Evolutionary conservation across 192 early-diverging fungal genomes (phyloP), one percentile per base, ranked within the genome.

Genomic region (Chytriomyces hyalinus): DNA sequence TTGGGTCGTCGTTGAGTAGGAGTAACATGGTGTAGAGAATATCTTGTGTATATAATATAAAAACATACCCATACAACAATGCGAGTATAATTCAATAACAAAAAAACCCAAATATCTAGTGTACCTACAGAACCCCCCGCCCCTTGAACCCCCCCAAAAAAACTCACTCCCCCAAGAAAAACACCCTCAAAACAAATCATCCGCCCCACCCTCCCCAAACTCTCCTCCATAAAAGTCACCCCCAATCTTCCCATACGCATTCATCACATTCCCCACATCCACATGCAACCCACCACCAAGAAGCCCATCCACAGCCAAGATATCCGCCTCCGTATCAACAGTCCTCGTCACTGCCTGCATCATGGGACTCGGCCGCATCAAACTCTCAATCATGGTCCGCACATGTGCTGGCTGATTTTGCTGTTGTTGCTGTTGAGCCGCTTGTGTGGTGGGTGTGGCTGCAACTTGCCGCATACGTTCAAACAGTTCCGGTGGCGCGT

Each of bases 331-430:
- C 22, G 15, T 20, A 57, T 10, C 49, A 8, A 17, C 17, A 6
- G 45, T 57, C 50, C 22, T 6, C 22, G 17, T 7, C 3, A 6
- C 49, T 7, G n/a, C 46, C 17, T 45, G 9, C 10, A n/a, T n/a
- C 50, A 70, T 70, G 17, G 49, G 49, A 49, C 68, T 67, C 46
- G 66, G 53, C 4, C 20, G 53, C 53, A 57, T 57, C 53, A 57
- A 57, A 3, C 13, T n/a, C 5, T 36, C 36, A 36, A 36, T 36
- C 36, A 36, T 36, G 36, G 36, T 36, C 36, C 36, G 36, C 36
- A 36, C 36, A 2, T 36, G 36, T 36, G 36, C 36, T 36, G 36
- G 36, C 36, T 36, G 36, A 36, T 36, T 36, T 36, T 36, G 36
- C 36, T 36, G 36, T 36, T 36, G 36, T 2, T 36, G 36, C 2